Evolutionary conservation across 176 grass and related monocot species (phyloP), one percentile per base, ranked within the genome.

Genomic region (Panicum miliaceum): DNA sequence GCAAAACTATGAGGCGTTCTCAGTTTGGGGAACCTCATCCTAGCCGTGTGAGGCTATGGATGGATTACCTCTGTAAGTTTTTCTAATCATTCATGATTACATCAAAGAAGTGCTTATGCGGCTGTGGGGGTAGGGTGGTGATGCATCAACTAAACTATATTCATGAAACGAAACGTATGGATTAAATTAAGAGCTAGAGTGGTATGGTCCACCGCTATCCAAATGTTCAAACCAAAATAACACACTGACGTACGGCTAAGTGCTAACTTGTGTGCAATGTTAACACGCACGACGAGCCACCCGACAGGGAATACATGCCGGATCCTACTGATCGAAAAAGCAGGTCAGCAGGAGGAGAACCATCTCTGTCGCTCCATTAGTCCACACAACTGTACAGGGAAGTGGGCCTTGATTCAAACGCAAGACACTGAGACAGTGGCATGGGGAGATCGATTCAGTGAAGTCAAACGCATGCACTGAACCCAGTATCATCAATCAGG

Each of bases 391-490:
- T 23, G 8, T 40, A 25, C 41, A 43, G 5, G 71, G 34, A 54
- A 68, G 32, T 81, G 41, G 52, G 25, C 51, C 54, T 53, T 32
- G 68, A 69, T 57, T 82, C 42, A 20, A 64, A 35, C 5, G 43
- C 71, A 89, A 76, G 71, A 45, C 73, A 81, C 11, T 23, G 54
- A 6, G 16, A 5, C 5, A 18, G 1, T 4, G 22, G 4, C 7
- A 4, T 3, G 43, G 43, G 43, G 43, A 45, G 43, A 14, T 15
- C 48, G 7, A 18, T 59, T 23, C 56, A 59, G 8, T 11, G 2
- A 35, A 42, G 45, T 25, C 78, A 73, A 42, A 54, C 68, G 13
- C 50, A 7, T 68, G 15, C 65, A 77, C 64, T 70, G n/a, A 52
- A 67, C 45, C 57, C 16, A 20, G 16, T 34, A 45, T 18, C 35